phyloP scores from a whole-genome alignment of 257 asterid species.

The Petunia axillaris region DNA sequence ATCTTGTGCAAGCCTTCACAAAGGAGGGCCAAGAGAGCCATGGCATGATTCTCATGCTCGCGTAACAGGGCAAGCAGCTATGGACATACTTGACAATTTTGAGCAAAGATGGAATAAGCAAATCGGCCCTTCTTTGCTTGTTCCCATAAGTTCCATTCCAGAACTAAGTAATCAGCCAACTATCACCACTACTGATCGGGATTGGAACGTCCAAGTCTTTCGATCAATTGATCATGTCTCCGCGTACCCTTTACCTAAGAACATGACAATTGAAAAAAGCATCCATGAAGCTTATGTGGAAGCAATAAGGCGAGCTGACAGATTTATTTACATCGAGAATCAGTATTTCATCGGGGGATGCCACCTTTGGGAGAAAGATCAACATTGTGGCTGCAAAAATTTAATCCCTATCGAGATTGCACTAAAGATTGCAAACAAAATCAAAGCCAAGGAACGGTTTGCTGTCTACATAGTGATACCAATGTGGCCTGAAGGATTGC shows the following conservation, averaged over 20 bases:
- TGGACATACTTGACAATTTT: conserved; percentile 71
- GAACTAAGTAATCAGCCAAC: conserved; percentile 51
- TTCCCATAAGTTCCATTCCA: conserved; percentile 54
- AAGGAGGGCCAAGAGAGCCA: conserved; percentile 95
- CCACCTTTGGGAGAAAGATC: conserved; percentile 82
- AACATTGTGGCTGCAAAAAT: conserved; percentile 76
- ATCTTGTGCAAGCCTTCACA: conserved; percentile 73
- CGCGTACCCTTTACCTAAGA: conserved; percentile 55
- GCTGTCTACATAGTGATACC: conserved; percentile 72
- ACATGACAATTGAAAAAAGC: conserved; percentile 58
- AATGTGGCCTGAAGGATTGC: conserved; percentile 96
- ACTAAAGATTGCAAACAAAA: conserved; percentile 61
- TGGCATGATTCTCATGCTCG: conserved; percentile 94
- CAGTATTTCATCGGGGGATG: conserved; percentile 93
- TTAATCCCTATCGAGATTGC: conserved; percentile 88
- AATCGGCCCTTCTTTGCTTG: conserved; percentile 61
- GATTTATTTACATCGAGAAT: conserved; percentile 76
- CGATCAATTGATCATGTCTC: conserved; percentile 82
- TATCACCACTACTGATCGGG: conserved; percentile 31
- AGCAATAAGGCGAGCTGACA: conserved; percentile 81
- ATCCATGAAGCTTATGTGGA: conserved; percentile 84
- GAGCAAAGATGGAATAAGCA: conserved; percentile 93
- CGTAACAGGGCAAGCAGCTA: conserved; percentile 70
- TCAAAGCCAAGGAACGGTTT: conserved; percentile 64
- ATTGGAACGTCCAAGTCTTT: conserved; percentile 86